phyloP scores from a whole-genome alignment of 1,284 basidiomycete species.

The Cutaneotrichosporon arboriforme region DNA sequence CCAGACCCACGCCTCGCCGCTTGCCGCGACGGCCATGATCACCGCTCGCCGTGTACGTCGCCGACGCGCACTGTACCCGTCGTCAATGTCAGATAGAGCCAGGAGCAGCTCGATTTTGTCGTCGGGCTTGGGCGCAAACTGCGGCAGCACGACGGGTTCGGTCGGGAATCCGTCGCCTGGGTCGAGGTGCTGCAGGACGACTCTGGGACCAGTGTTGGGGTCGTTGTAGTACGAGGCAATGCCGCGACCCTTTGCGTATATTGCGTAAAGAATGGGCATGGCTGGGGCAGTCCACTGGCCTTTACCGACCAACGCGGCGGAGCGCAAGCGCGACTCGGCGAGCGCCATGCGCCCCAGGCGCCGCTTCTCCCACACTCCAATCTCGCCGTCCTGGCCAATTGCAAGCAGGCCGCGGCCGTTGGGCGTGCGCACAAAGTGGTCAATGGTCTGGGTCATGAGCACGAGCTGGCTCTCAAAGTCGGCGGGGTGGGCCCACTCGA shows the following conservation, averaged over 20 bases:
- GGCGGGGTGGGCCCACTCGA: conserved; percentile 6
- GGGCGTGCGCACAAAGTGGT: conserved; percentile 43
- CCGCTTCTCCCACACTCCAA: conserved; percentile 40
- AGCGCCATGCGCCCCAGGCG: conserved; percentile 26
- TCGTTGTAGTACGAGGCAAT: conserved; percentile 34
- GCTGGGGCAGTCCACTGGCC: conserved; percentile 30
- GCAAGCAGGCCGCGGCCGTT: conserved; percentile 45
- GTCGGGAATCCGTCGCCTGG: conserved; percentile 20
- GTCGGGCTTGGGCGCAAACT: conserved; percentile 27
- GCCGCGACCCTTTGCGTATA: conserved; percentile 45
- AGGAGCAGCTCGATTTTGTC: conserved; percentile 40
- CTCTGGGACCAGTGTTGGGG: conserved; percentile 10
- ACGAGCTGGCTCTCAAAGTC: conserved; percentile 21
- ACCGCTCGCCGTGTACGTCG: conserved; percentile 36
- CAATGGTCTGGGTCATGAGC: conserved; percentile 28
- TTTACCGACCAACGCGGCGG: conserved; percentile 31
- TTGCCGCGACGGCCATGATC: conserved; percentile 37
- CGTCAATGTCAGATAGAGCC: conserved; percentile 47
- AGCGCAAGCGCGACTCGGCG: neutral
- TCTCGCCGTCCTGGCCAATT: conserved; percentile 33
- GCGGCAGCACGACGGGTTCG: conserved; percentile 29
- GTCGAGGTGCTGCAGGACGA: conserved; percentile 42
- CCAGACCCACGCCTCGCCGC: conserved; percentile 45
- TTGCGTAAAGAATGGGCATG: conserved; percentile 24
- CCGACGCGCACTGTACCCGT: conserved; percentile 35